phyloP scores from a whole-genome alignment of 2,329 filamentous ascomycete genomes.

The Immersiporthe knoxdaviesiana region DNA sequence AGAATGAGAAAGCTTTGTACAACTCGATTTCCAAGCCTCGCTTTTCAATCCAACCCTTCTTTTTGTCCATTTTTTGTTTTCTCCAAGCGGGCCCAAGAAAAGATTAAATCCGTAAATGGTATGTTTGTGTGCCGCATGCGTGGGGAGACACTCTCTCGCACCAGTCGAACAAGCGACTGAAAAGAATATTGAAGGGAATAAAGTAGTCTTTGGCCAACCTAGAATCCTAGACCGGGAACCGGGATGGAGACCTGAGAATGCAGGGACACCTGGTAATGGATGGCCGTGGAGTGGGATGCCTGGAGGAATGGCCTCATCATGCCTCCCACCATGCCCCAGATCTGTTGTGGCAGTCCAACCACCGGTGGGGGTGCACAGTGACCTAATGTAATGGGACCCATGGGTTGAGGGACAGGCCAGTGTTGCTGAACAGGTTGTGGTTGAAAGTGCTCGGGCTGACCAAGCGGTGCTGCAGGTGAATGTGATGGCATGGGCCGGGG shows the following conservation, averaged over 20 bases:
- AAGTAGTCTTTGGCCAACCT: not conserved
- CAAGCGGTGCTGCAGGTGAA: not conserved
- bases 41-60: not conserved
- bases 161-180: not conserved
- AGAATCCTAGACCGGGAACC: not conserved
- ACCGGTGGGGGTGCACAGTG: slow-evolving; percentile 4
- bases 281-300: not conserved
- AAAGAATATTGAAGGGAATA: not conserved
- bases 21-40: not conserved
- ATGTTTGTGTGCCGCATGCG: not conserved
- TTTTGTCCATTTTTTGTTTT: not conserved
- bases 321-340: slow-evolving; percentile 5
- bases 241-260: slow-evolving; percentile 4
- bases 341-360: not conserved
- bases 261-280: slow-evolving; percentile 2
- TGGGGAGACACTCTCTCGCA: not conserved
- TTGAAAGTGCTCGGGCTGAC: not conserved
- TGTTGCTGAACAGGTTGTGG: not conserved
- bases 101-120: slow-evolving; percentile 3
- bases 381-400: not conserved
- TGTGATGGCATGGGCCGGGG: not conserved
- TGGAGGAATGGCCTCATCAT: slow-evolving; percentile 7
- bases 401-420: not conserved
- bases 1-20: not conserved
- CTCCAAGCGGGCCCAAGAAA: not conserved